A percentile compares a stretch with the other conserved stretches of the same genome.
phyloP scores from a whole-genome alignment of 2,329 filamentous ascomycete genomes.

The Calonectria pteridis region DNA sequence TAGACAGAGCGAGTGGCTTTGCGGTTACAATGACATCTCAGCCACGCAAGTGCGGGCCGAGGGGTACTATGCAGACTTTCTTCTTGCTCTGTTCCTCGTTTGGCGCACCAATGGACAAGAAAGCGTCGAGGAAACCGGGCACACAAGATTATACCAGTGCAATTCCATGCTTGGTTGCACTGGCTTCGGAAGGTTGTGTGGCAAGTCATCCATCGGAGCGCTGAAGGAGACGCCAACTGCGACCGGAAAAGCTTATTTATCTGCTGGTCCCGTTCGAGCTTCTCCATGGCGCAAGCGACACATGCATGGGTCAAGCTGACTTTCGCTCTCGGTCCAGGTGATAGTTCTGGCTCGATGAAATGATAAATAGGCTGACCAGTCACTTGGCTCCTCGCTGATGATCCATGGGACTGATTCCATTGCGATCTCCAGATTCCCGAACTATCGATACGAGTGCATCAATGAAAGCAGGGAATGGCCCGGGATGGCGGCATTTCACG shows the following conservation, averaged over 20 bases:
- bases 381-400: background rate
- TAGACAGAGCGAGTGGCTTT: background rate
- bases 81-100: background rate
- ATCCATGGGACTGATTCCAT: background rate
- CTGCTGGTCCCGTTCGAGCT: background rate
- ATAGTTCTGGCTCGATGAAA: background rate
- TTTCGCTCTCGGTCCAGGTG: background rate
- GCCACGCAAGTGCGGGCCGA: background rate
- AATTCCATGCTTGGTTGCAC: background rate
- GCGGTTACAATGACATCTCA: background rate
- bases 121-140: background rate
- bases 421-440: background rate
- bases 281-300: background rate
- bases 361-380: slow-evolving; percentile 5
- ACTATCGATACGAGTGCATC: background rate
- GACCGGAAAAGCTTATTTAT: background rate
- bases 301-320: background rate
- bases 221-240: background rate
- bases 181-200: background rate
- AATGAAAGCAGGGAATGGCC: background rate
- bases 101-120: background rate
- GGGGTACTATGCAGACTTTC: background rate
- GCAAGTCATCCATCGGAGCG: background rate
- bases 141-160: background rate
- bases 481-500: background rate